These are phyloP conservation scores for Ajuga reptans DNA, from an alignment of 305 asterid genomes.

Conservation along the genomic window DNA sequence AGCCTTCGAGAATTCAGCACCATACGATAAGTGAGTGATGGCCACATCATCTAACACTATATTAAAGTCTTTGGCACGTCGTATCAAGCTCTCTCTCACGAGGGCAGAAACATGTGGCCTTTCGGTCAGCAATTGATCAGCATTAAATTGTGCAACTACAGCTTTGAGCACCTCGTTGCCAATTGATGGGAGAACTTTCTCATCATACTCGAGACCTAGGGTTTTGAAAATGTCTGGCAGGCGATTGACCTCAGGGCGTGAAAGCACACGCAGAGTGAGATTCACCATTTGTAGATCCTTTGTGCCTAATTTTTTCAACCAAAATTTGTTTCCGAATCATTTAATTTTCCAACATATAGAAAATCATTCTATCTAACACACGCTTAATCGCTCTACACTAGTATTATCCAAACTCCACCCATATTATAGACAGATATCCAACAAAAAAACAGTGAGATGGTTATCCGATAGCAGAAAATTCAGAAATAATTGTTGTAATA, in stretches of 20 bases:
- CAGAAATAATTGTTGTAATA: neutral
- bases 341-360: neutral
- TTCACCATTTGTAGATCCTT: conserved; percentile 98
- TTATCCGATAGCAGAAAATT: neutral
- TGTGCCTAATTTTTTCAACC: conserved; percentile 35
- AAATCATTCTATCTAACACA: neutral
- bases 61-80: conserved; percentile 80
- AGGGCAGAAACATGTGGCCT: conserved; percentile 89
- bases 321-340: neutral
- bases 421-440: neutral
- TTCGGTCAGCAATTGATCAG: conserved; percentile 80
- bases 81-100: conserved; percentile 70
- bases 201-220: conserved; percentile 86
- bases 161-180: conserved; percentile 83
- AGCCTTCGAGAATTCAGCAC: conserved; percentile 83
- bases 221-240: conserved; percentile 73
- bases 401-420: neutral
- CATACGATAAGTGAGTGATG: conserved; percentile 80
- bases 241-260: conserved; percentile 66
- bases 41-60: conserved; percentile 84
- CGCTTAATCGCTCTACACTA: neutral
- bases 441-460: neutral
- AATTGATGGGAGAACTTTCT: conserved; percentile 87
- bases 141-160: conserved; percentile 91
- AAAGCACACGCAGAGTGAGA: conserved; percentile 80